Percentiles rank a stretch among this genome's conserved stretches.
Evolutionary conservation across 345 rosid genomes (phyloP).

Genomic region (Turritis glabra): DNA sequence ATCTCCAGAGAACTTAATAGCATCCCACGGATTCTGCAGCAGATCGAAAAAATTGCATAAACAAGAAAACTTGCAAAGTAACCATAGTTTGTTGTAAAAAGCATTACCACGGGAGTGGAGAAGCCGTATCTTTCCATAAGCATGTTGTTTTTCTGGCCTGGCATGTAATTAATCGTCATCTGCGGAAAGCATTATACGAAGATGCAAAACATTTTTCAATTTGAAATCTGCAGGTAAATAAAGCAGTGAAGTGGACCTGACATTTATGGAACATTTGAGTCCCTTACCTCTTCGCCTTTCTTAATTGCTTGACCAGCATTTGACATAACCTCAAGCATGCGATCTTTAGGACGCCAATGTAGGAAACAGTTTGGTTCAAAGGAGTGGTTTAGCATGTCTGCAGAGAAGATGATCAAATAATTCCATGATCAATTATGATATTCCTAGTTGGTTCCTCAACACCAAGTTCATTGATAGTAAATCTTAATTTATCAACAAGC

Average conservation of each 20-base stretch:
- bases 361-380: conserved; percentile 88
- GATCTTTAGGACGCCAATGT: conserved; percentile 95
- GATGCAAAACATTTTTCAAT: no score
- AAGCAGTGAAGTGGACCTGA: conserved; percentile 16
- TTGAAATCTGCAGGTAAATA: no score
- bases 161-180: conserved; percentile 88
- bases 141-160: conserved; percentile 58
- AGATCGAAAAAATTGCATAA: not conserved
- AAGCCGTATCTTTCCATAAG: conserved; percentile 93
- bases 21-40: conserved; percentile 95
- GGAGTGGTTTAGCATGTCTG: conserved; percentile 96
- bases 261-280: conserved; percentile 1
- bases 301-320: conserved; percentile 79
- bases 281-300: conserved; percentile 83
- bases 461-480: not conserved
- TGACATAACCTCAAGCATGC: conserved; percentile 96
- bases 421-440: not conserved
- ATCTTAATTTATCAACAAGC: not conserved
- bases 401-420: conserved; percentile 19
- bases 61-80: not conserved
- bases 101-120: conserved; percentile 79
- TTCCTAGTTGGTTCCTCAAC: not conserved
- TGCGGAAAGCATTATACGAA: conserved; percentile 29
- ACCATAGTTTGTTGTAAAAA: not conserved
- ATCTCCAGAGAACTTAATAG: conserved; percentile 69